phyloP scores from a whole-genome alignment of 108 stramenopile species.

The Bacterosira constricta region DNA sequence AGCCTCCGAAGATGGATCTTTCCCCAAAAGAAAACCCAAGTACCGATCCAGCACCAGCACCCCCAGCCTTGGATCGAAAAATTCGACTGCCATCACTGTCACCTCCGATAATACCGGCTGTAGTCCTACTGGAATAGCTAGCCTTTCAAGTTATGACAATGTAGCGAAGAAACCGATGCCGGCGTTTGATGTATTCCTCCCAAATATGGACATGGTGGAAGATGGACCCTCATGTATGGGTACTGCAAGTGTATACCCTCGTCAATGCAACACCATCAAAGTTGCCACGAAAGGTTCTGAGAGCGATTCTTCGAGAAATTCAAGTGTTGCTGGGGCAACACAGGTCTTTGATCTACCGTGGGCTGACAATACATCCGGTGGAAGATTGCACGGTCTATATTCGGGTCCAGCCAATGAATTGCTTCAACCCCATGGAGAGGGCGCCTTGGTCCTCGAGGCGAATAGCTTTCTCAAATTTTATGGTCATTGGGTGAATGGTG shows the following conservation, averaged over 20 bases:
- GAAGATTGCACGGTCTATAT: conserved; percentile 1
- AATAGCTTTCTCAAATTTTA: conserved; percentile 10
- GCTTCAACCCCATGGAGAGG: conserved; percentile 19
- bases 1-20: too few species aligned
- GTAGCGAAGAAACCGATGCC: too few species aligned
- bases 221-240: not conserved
- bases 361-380: not conserved
- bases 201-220: too few species aligned
- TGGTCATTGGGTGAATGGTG: conserved; percentile 6
- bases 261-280: too few species aligned
- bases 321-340: not conserved
- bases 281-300: not conserved
- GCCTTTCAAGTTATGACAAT: too few species aligned
- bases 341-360: conserved; percentile 12
- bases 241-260: too few species aligned
- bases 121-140: too few species aligned
- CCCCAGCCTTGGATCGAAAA: too few species aligned
- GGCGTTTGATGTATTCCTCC: not conserved
- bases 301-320: not conserved
- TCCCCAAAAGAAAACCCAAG: too few species aligned
- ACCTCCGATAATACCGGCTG: too few species aligned
- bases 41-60: too few species aligned
- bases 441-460: conserved; percentile 4
- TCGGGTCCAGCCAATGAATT: conserved; percentile 23
- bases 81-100: too few species aligned